Percentiles rank a stretch among this genome's conserved stretches.
Conservation (phyloP, 352 stramenopile species). For the Halophytophthora polymorphica region DNA sequence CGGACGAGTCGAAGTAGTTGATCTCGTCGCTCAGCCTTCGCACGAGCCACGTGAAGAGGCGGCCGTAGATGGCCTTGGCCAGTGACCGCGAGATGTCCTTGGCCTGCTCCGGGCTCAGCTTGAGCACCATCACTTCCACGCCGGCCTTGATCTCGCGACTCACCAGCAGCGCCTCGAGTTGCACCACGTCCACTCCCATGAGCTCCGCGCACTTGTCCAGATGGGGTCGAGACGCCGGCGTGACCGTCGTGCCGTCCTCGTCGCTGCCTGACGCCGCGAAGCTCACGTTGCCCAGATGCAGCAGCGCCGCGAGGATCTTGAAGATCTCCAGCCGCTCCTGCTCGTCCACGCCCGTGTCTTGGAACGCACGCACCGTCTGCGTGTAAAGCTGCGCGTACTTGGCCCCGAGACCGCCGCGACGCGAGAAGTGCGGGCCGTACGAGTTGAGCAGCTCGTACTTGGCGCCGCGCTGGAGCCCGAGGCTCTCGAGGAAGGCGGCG, state of each 20-base stretch:
- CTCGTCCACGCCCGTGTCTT: conserved; percentile 62
- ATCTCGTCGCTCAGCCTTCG: conserved; percentile 77
- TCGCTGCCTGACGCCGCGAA: conserved; percentile 53
- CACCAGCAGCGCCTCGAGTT: conserved; percentile 88
- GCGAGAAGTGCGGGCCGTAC: conserved; percentile 53
- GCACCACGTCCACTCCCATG: conserved; percentile 76
- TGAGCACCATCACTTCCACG: conserved; percentile 85
- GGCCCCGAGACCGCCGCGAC: conserved; percentile 26
- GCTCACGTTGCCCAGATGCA: conserved; percentile 95
- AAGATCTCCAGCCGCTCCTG: conserved; percentile 57
- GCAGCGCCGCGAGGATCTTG: conserved; percentile 82
- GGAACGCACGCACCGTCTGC: conserved; percentile 71
- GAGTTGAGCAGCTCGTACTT: conserved; percentile 90
- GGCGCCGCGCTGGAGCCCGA: conserved; percentile 56
- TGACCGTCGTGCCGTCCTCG: conserved; percentile 45
- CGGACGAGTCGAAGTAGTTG: conserved; percentile 55
- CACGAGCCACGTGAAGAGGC: conserved; percentile 96
- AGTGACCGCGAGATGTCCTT: conserved; percentile 92
- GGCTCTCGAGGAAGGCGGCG: conserved; percentile 49
- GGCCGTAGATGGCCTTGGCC: conserved; percentile 95
- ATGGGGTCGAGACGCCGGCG: conserved; percentile 31
- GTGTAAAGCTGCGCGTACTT: conserved; percentile 60
- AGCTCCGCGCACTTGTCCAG: conserved; percentile 86
- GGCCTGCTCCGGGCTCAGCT: conserved; percentile 61
- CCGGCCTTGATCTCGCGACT: conserved; percentile 90